Conservation (phyloP, 2,329 filamentous ascomycete genomes). For the Coleophoma cylindrospora region DNA sequence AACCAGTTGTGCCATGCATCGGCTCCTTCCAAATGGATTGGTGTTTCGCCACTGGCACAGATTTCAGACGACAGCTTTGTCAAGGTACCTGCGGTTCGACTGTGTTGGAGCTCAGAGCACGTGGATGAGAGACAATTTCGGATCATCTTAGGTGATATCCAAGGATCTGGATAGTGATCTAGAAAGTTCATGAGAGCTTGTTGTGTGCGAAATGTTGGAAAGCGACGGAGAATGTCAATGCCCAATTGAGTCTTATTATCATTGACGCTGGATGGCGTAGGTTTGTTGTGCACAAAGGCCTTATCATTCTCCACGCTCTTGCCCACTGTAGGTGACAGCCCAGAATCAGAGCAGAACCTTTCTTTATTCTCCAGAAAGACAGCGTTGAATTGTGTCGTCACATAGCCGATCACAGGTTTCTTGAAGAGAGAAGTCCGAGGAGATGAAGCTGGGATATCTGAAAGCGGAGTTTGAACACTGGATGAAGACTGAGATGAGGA, state of each 20-base stretch:
- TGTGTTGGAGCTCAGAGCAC: neutral
- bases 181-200: conserved; percentile 5
- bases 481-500: no score
- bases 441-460: no score
- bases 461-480: no score
- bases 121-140: neutral
- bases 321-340: neutral
- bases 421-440: neutral
- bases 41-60: neutral
- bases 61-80: neutral
- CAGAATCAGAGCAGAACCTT: neutral
- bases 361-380: neutral
- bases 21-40: neutral
- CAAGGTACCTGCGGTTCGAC: neutral
- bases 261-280: neutral
- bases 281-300: neutral
- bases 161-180: conserved; percentile 3
- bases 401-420: neutral
- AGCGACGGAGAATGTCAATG: no score
- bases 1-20: neutral
- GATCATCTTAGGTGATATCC: neutral
- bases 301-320: neutral
- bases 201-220: neutral
- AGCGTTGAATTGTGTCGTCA: neutral
- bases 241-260: no score